Conservation (phyloP, 208 protist genomes). For the Porcisia hertigi region DNA sequence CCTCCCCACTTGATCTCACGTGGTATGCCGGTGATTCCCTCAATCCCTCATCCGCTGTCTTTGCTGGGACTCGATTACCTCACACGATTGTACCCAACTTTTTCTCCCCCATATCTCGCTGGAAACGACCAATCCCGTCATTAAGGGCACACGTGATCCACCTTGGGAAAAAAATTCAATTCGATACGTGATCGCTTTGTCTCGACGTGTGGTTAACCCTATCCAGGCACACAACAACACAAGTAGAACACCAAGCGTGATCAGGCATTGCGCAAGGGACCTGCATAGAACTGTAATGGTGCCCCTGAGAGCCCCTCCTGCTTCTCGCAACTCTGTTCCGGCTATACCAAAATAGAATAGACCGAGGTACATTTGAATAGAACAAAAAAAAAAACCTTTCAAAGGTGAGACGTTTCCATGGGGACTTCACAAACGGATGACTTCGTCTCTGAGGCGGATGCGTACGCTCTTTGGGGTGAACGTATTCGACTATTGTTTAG, state of each 20-base stretch:
- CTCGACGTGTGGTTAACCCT: background rate
- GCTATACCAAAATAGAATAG: background rate
- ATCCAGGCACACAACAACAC: background rate
- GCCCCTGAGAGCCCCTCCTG: background rate
- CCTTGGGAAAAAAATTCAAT: too few relatives aligned
- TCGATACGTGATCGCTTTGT: too few relatives aligned
- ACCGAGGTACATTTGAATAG: too few relatives aligned
- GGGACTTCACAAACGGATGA: background rate
- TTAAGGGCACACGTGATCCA: too few relatives aligned
- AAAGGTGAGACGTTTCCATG: background rate
- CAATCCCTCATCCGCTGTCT: background rate
- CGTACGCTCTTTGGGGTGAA: slow-evolving; percentile 64
- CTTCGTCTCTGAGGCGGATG: slow-evolving; percentile 33
- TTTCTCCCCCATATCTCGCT: too few relatives aligned
- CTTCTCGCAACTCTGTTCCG: background rate
- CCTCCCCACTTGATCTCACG: background rate
- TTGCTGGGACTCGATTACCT: background rate
- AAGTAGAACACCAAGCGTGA: background rate
- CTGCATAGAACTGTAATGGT: background rate
- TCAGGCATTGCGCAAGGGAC: background rate
- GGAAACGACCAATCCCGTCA: too few relatives aligned
- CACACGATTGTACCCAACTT: background rate
- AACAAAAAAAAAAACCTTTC: too few relatives aligned
- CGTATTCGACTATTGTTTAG: slow-evolving; percentile 45
- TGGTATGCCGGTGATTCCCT: background rate